Conservation (phyloP, 2,329 filamentous ascomycete genomes). For the Nemania diffusa region DNA sequence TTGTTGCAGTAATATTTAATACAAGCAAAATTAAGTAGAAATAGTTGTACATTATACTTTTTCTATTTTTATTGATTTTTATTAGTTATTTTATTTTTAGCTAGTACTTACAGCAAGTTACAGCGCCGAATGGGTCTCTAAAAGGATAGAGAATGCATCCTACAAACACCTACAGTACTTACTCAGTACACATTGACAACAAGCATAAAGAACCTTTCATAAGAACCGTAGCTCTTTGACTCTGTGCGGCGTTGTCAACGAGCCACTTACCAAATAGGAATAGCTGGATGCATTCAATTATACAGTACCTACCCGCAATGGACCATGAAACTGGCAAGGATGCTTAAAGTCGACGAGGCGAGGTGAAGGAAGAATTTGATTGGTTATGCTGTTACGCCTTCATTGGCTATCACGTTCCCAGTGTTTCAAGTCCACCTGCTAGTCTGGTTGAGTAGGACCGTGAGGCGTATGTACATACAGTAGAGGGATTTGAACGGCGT, state of each 20-base stretch:
- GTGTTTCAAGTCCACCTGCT: constrained; percentile 42
- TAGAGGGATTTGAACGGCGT: too few relatives aligned
- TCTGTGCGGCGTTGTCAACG: background rate
- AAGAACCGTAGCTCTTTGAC: background rate
- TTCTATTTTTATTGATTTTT: background rate
- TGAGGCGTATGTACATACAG: background rate
- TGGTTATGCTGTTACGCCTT: constrained; percentile 40
- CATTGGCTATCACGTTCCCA: constrained; percentile 39
- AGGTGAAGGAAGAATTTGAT: constrained; percentile 31
- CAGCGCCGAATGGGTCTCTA: too few relatives aligned
- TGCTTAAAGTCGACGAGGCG: background rate
- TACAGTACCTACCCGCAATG: background rate
- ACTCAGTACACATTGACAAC: too few relatives aligned
- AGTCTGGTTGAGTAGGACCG: background rate
- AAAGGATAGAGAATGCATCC: too few relatives aligned
- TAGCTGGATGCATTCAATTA: background rate
- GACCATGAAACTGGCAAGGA: constrained; percentile 21
- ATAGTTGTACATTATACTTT: too few relatives aligned
- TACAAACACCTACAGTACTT: too few relatives aligned
- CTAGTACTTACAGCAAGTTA: too few relatives aligned
- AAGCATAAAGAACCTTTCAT: background rate
- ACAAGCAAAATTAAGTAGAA: background rate
- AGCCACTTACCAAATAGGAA: constrained; percentile 16
- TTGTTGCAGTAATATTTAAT: background rate
- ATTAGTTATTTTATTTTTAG: background rate